Base-by-base conservation (phyloP, 257 asterid genomes). In the Voacanga thouarsii region DNA sequence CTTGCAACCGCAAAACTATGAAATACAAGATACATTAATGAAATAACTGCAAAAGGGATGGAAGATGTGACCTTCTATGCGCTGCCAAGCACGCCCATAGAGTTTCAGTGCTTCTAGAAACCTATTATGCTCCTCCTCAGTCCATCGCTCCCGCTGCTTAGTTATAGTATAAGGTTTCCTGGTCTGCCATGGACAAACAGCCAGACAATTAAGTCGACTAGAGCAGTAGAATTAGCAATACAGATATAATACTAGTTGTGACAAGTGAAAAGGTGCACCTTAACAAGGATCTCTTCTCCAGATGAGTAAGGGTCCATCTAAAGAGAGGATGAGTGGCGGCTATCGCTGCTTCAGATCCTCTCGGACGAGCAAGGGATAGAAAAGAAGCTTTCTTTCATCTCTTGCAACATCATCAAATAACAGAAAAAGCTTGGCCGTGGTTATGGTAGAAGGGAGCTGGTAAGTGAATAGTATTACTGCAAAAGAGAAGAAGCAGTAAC, bases 11-110 rank as follows among this genome's bases (percentile, higher is more conserved):
- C 37, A 50, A 23, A 19, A 60, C 30, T 19, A 43, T 50, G 69
- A 44, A 56, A 82, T 7, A 18, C 55, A 33, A 18, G 28, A 16
- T 41, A 12, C 12, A 72, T 3, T 49, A 41, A 75, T 12, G 68
- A 78, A 78, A 75, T 21, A 33, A 71, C 1, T 26, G 45, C 3
- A 60, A 21, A 71, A 21, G 33, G 56, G 6, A 3, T 16, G 28
- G 77, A 14, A 53, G 44, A 24, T 75, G 74, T 12, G 44, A 94
- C 99, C 99, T 94, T 94, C 97, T 83, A 94, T 94, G 50, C 97
- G 96, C 90, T 94, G 99, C 99, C 99, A 94, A 82, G 99, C 96
- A 66, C 99, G 99, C 65, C 99, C 99, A 84, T 94, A 87, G 79
- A 92, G 97, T 89, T 91, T 94, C 86, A 94, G 88, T 64, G 99